Base-by-base conservation (phyloP, 2,329 filamentous ascomycete species). In the Plenodomus tracheiphilus region DNA sequence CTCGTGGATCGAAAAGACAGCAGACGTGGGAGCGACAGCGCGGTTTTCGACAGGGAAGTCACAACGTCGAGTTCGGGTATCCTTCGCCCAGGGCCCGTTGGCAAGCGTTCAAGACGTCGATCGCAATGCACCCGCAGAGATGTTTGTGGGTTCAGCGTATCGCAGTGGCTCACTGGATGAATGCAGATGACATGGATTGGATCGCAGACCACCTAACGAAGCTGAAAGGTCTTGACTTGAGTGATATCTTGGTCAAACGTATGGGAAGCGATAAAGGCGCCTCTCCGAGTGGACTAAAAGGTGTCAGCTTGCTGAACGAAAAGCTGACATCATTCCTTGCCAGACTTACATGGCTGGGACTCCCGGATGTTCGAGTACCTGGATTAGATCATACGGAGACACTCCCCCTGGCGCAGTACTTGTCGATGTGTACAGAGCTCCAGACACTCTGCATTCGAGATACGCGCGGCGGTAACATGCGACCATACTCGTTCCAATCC, bases 161-260 rank as follows among this genome's bases (percentile, higher is more conserved):
- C 41, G 64, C 65, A 4, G 46, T 66, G 6, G 53, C 62, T 9
- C 49, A 43, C 30, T 66, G 62, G 61, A 66, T 68, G 65, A 47
- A 36, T 6, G 15, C 18, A 9, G 34, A 49, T 2, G 63, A 68
- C 48, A 16, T 64, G 15, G 15, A 28, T 3, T 68, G 62, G 62
- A 59, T 30, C 39, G 45, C 49, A 17, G 10, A 3, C n/a, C 18
- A 32, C 11, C 28, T 32, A 10, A 8, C 28, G 13, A 11, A 32
- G 3, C 44, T 68, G 7, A 47, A 55, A 38, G 58, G 41, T 0
- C 51, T 65, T 6, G 64, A 65, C 47, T 43, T 68, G 9, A 61
- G 63, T 44, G 49, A 61, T 25, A 34, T 53, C 20, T 46, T 47
- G 20, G 8, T 32, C 28, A 32, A 15, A 4, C 4, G 13, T 32